Evolutionary conservation across 371 early-diverging fungal genomes (phyloP), one percentile per base, ranked within the genome.

Genomic region (Basidiobolus meristosporus): DNA sequence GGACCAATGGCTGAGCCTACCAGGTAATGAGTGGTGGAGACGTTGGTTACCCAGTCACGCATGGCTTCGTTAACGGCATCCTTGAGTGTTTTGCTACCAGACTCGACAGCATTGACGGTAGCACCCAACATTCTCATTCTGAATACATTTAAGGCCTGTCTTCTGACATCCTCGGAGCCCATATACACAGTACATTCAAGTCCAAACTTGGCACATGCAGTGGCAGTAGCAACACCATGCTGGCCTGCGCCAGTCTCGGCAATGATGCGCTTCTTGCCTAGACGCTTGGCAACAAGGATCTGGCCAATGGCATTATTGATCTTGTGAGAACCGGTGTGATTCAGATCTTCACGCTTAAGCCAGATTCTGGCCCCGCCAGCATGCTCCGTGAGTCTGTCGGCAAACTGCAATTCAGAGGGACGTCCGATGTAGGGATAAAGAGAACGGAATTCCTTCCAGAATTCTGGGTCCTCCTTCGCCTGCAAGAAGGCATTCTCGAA

Each of bases 171-270:
- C 52, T 89, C 91, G 15, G 81, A 78, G 37, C 95, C 95, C 95
- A 97, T 97, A 62, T 93, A 97, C 19, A 97, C 73, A 42, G 76
- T 66, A 57, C 97, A 92, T 56, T 91, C 81, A 44, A 97, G 56
- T 2, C 91, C 92, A 52, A 97, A 83, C 60, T 91, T 90, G 52
- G 97, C 97, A 61, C 97, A 96, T 2, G 89, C 90, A 18, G 93
- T 92, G 6, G 97, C 97, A 3, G 95, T 93, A 23, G 90, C 95
- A 4, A 97, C 95, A 59, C 95, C 97, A 56, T 97, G 95, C 54
- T 97, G 97, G 19, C 97, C 97, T 36, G 97, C 95, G 32, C 97
- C 95, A 11, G 97, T 97, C 53, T 97, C 97, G 30, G 95, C 93
- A 63, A 96, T 93, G 50, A 93, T 92, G 50, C 92, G 77, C 45